These are phyloP conservation scores for Diaporthe eres DNA, from an alignment of 2,329 filamentous ascomycete genomes.

Conservation along the genomic window DNA sequence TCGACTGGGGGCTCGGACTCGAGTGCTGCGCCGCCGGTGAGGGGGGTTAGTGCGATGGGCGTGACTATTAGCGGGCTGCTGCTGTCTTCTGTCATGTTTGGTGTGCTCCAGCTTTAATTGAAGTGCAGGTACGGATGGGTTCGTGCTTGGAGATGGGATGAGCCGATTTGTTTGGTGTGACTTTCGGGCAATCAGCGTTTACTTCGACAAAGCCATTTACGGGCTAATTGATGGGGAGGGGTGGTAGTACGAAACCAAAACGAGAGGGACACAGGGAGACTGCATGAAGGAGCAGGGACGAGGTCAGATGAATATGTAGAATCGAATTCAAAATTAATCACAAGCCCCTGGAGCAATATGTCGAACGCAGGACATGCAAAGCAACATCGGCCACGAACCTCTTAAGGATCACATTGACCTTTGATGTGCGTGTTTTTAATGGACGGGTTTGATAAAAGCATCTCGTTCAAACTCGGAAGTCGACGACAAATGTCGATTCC, in stretches of 20 bases:
- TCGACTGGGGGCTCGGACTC: slow-evolving; percentile 30
- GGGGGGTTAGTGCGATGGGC: background rate
- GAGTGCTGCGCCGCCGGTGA: slow-evolving; percentile 21
- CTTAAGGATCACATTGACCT: background rate
- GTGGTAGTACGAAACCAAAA: background rate
- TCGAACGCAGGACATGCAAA: background rate
- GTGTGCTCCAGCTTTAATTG: slow-evolving; percentile 12
- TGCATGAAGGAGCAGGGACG: background rate
- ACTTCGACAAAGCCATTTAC: background rate
- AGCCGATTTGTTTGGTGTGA: background rate
- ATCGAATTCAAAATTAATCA: background rate
- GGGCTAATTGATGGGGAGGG: background rate
- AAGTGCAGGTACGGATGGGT: background rate
- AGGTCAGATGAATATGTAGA: background rate
- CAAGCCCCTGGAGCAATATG: no score
- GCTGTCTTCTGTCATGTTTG: slow-evolving; percentile 23
- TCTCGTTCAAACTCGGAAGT: background rate
- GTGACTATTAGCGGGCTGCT: slow-evolving; percentile 31
- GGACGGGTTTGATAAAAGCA: background rate
- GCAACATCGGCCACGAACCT: background rate
- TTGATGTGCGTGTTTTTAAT: no score
- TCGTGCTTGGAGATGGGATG: background rate
- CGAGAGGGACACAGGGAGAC: background rate
- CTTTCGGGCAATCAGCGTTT: background rate
- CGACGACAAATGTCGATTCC: no score